Evolutionary conservation across 1,139 yeast species (phyloP).

Genomic region (Fermentozyma sake): DNA sequence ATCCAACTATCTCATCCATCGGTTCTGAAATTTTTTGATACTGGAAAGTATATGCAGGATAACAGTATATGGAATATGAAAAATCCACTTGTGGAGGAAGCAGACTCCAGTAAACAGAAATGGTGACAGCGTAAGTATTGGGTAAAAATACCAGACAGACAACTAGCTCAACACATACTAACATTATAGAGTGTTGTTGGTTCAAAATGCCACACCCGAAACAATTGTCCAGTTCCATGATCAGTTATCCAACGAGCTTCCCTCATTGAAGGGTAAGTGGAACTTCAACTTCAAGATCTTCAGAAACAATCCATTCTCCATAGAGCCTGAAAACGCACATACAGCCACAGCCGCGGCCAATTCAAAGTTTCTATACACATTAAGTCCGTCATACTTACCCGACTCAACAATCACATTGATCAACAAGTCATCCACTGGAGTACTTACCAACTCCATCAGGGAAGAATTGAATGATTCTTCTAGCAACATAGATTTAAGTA

Average conservation of each 20-base stretch:
- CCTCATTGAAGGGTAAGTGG: constrained; percentile 60
- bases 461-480: constrained; percentile 28
- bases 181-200: constrained; percentile 45
- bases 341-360: constrained; percentile 23
- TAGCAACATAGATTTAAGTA: constrained; percentile 14
- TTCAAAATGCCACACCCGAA: constrained; percentile 56
- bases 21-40: constrained; percentile 2
- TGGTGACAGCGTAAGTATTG: constrained; percentile 32
- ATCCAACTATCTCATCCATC: no score
- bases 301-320: constrained; percentile 54
- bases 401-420: constrained; percentile 48
- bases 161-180: constrained; percentile 4
- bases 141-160: neutral
- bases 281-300: constrained; percentile 59
- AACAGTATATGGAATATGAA: neutral
- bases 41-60: constrained; percentile 1
- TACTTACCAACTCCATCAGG: constrained; percentile 35
- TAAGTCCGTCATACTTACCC: constrained; percentile 51
- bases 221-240: constrained; percentile 66
- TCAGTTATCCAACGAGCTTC: constrained; percentile 59
- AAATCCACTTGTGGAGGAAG: neutral
- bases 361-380: constrained; percentile 48
- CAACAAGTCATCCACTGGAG: constrained; percentile 43
- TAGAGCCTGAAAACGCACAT: constrained; percentile 30
- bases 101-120: constrained; percentile 7